Evolutionary conservation across 1,139 yeast species (phyloP), one percentile per base, ranked within the genome.

Genomic region (Yamadazyma pseudoaaseri): DNA sequence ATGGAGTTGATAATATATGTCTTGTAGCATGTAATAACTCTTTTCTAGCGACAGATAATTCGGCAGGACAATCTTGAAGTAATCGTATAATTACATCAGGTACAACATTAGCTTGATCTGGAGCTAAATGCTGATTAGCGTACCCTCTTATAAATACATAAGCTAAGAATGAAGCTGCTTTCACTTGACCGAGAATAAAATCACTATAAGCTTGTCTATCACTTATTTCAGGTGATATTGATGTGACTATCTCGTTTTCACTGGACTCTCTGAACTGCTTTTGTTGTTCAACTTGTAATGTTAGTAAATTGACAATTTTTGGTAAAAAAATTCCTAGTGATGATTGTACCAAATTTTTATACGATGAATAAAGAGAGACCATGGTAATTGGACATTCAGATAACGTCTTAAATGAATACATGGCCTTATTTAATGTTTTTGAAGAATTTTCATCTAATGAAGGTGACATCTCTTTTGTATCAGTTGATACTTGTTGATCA

Each of bases 361-460:
- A 90, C 0, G 96, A 81, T 1, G 96, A 85, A 49, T 86, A 87
- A 35, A 94, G 69, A 6, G 96, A 79, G 2, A 94, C 98, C 79
- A 94, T 86, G 7, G 96, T 90, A 26, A 94, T 90, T 5, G 99
- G 99, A 54, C 97, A 90, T 58, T 94, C 99, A 0, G 97, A 89
- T 39, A 92, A 72, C 8, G 94, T 87, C 54, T 89, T 90, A 68
- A 92, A 92, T 2, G 97, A 89, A 49, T 59, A 70, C 74, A 86
- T 76, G 9, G 94, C 82, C 44, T 73, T 74, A 35, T 67, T 57
- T 23, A 76, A 68, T 3, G 65, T 53, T 39, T 73, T 73, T 3
- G 69, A 38, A 8, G 59, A 47, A 5, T 57, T 47, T 6, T 70
- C 76, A 35, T 67, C 74, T 30, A 67, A 56, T 47, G 65, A 34